A percentile compares a stretch with the other conserved stretches of the same genome.
Conservation (phyloP, 352 stramenopile genomes). For the Pythium volutum region DNA sequence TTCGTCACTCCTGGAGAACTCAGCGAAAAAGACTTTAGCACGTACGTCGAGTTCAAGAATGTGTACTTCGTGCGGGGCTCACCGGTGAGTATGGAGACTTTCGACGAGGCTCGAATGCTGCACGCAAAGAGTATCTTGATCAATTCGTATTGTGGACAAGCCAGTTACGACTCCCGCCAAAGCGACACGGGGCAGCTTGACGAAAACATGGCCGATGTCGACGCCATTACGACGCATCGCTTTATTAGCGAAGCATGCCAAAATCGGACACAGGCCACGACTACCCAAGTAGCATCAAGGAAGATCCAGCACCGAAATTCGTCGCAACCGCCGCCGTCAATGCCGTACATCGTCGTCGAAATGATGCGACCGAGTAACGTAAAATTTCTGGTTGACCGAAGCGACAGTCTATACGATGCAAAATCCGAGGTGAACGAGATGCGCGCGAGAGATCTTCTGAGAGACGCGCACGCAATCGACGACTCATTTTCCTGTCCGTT, state of each 20-base stretch:
- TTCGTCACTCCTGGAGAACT: slow-evolving; percentile 56
- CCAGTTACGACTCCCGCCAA: slow-evolving; percentile 19
- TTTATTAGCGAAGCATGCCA: slow-evolving; percentile 76
- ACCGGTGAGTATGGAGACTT: slow-evolving; percentile 54
- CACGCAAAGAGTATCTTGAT: slow-evolving; percentile 68
- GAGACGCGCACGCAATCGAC: slow-evolving; percentile 57
- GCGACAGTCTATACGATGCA: slow-evolving; percentile 42
- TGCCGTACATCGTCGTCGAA: slow-evolving; percentile 61
- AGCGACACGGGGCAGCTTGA: slow-evolving; percentile 39
- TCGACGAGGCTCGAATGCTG: slow-evolving; percentile 54
- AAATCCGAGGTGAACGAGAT: slow-evolving; percentile 32
- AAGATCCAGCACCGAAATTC: slow-evolving; percentile 9
- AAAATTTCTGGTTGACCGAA: slow-evolving; percentile 65
- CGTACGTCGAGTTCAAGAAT: slow-evolving; percentile 39
- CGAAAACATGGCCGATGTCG: slow-evolving; percentile 74
- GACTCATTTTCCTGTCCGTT: slow-evolving; percentile 51
- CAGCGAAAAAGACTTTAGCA: slow-evolving; percentile 45
- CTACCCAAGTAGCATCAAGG: background rate
- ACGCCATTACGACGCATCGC: slow-evolving; percentile 72
- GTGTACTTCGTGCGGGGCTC: slow-evolving; percentile 73
- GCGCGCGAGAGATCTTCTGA: slow-evolving; percentile 40
- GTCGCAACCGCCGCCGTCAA: slow-evolving; percentile 4
- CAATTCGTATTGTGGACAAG: slow-evolving; percentile 53
- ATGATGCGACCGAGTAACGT: slow-evolving; percentile 74
- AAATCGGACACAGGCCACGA: slow-evolving; percentile 27